Evolutionary conservation across 441 rosid species (phyloP).

Genomic region (Hura crepitans): DNA sequence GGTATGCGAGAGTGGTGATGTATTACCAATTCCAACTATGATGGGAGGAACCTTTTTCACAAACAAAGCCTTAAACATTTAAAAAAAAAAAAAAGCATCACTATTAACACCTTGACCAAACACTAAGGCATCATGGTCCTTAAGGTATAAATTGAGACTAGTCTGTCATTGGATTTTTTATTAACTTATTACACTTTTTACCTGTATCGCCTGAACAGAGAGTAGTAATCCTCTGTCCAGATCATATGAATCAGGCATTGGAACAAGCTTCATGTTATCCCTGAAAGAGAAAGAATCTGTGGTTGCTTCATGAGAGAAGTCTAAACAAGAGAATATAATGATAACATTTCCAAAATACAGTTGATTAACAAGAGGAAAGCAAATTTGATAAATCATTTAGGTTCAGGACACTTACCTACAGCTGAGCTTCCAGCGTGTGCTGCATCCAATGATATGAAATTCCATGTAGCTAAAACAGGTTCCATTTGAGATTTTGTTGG

Average conservation of each 20-base stretch:
- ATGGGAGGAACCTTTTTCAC: slow-evolving; percentile 84
- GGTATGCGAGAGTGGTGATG: slow-evolving; percentile 12
- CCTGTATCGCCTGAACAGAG: slow-evolving; percentile 99
- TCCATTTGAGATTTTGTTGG: slow-evolving; percentile 97
- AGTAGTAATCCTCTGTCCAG: slow-evolving; percentile 96
- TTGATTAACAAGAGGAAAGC: slow-evolving; percentile 12
- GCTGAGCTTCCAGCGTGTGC: slow-evolving; percentile 44
- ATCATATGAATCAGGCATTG: slow-evolving; percentile 97
- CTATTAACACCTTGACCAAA: slow-evolving; percentile 17
- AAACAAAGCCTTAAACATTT: slow-evolving; percentile 71
- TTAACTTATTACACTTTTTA: slow-evolving; percentile 28
- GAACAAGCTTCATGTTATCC: slow-evolving; percentile 79
- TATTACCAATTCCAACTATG: slow-evolving; percentile 93
- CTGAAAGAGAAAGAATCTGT: slow-evolving; percentile 97
- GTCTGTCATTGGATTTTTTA: neutral
- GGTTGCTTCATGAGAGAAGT: slow-evolving; percentile 94
- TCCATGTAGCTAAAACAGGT: slow-evolving; percentile 81
- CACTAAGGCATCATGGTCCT: slow-evolving; percentile 9
- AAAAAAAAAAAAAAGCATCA: slow-evolving; percentile 18
- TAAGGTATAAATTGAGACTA: neutral
- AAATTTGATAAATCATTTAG: slow-evolving; percentile 15
- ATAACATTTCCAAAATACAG: slow-evolving; percentile 15
- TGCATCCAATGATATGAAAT: slow-evolving; percentile 55
- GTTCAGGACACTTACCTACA: slow-evolving; percentile 55
- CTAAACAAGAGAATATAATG: slow-evolving; percentile 36